Evolutionary conservation across 1,284 basidiomycete species (phyloP).

Genomic region (Leccinum pachyderme): DNA sequence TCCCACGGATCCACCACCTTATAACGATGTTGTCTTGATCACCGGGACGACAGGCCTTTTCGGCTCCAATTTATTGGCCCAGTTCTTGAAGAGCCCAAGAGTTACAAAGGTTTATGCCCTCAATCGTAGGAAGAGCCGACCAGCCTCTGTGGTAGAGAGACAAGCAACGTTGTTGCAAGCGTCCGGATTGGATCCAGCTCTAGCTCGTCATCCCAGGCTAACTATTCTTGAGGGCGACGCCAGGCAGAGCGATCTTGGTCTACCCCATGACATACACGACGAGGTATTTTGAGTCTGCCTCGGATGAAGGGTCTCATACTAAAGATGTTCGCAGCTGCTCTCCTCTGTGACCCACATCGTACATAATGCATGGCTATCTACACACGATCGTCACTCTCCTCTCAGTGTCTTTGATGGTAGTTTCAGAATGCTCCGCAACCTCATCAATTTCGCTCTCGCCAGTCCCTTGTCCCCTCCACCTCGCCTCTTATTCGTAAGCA

Average conservation of each 20-base stretch:
- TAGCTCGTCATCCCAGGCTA: constrained; percentile 16
- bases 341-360: constrained; percentile 26
- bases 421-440: constrained; percentile 37
- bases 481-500: constrained; percentile 37
- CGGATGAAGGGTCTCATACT: not conserved
- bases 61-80: constrained; percentile 22
- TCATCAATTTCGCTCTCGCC: constrained; percentile 42
- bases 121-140: constrained; percentile 13
- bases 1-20: constrained; percentile 1
- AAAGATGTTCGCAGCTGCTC: constrained; percentile 13
- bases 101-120: constrained; percentile 24
- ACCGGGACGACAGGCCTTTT: constrained; percentile 31
- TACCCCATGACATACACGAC: constrained; percentile 8
- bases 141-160: constrained; percentile 9
- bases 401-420: constrained; percentile 24
- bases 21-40: constrained; percentile 22
- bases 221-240: constrained; percentile 17
- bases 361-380: constrained; percentile 32
- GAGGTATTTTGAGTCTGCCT: constrained; percentile 8
- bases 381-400: constrained; percentile 34
- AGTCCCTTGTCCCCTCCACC: constrained; percentile 26
- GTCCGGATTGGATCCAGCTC: constrained; percentile 20
- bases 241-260: constrained; percentile 6
- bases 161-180: constrained; percentile 28
- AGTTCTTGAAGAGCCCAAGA: constrained; percentile 6